Percentiles rank a stretch among this genome's conserved stretches.
phyloP scores from a whole-genome alignment of 2,329 filamentous ascomycete genomes.

The Fusarium nygamai region DNA sequence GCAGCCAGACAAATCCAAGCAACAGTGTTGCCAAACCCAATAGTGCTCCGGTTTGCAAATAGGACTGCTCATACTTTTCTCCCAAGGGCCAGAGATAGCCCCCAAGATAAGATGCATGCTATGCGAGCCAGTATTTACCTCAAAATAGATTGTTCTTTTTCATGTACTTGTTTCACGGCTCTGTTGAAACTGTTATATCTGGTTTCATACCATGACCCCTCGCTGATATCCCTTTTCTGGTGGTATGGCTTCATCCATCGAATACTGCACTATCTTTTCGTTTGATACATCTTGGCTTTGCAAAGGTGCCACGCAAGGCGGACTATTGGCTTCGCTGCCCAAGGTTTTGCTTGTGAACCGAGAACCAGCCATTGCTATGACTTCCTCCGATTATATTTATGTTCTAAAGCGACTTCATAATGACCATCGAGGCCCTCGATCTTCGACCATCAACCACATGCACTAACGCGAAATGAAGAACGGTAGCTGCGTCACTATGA shows the following conservation, averaged over 20 bases:
- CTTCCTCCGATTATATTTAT: neutral
- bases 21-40: constrained; percentile 41
- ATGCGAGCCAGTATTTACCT: too few relatives aligned
- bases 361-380: neutral
- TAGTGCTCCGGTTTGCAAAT: constrained; percentile 41
- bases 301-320: fast-evolving
- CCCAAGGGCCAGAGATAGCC: fast-evolving
- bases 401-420: neutral
- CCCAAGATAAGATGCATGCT: fast-evolving
- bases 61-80: neutral
- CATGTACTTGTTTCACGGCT: fast-evolving
- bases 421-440: fast-evolving
- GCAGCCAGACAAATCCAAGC: constrained; percentile 49
- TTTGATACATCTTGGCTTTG: neutral
- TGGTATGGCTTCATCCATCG: neutral
- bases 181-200: neutral
- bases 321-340: neutral
- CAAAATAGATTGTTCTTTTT: too few relatives aligned
- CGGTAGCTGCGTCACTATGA: too few relatives aligned
- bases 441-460: neutral
- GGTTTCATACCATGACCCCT: too few relatives aligned
- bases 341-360: neutral
- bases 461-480: neutral
- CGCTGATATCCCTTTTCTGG: neutral
- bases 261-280: neutral